These are phyloP conservation scores for Populus alba DNA, from an alignment of 345 rosid species.

Conservation along the genomic window DNA sequence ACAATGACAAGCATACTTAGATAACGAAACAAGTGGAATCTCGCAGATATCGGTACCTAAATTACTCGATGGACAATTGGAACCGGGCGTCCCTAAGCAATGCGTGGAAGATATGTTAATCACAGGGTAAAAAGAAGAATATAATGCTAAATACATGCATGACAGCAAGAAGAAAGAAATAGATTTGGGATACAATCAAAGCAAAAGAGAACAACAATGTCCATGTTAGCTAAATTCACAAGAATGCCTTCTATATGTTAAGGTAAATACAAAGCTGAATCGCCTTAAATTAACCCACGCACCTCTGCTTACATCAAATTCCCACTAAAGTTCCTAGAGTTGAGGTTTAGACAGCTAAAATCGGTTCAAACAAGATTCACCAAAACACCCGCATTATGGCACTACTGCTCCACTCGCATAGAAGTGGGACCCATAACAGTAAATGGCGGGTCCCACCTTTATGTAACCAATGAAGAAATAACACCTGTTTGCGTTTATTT, in stretches of 20 bases:
- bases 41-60: conserved; percentile 30
- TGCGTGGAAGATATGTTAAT: conserved; percentile 5
- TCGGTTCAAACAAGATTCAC: background rate
- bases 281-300: background rate
- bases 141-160: background rate
- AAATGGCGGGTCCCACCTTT: background rate
- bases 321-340: background rate
- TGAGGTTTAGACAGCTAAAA: too few species aligned
- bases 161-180: background rate
- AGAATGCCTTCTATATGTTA: background rate
- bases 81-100: conserved; percentile 36
- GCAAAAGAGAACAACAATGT: background rate
- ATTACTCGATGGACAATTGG: conserved; percentile 55
- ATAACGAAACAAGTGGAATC: background rate
- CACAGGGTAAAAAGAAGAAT: background rate
- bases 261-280: background rate
- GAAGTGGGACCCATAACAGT: background rate
- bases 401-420: background rate
- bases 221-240: background rate
- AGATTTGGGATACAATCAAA: background rate
- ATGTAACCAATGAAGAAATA: background rate
- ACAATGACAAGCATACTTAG: background rate
- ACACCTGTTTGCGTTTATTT: background rate
- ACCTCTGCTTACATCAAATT: background rate
- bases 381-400: background rate